Conservation (phyloP, 73 alveolate genomes). For the Paramecium sexaurelia region DNA sequence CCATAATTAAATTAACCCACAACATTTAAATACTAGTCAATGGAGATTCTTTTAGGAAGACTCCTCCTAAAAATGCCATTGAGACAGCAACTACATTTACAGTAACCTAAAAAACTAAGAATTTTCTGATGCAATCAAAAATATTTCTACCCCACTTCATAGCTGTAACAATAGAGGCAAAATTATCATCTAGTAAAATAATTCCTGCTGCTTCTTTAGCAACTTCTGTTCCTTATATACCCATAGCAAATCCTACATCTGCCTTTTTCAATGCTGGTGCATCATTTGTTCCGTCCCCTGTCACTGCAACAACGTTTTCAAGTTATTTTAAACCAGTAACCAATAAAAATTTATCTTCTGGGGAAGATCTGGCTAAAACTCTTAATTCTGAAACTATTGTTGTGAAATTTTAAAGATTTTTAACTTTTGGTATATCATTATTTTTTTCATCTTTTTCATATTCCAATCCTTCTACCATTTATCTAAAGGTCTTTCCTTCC, state of each 20-base stretch:
- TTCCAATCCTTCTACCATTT: slow-evolving; percentile 73
- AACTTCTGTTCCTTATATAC: slow-evolving; percentile 96
- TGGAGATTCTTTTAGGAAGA: slow-evolving; percentile 85
- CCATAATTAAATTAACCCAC: slow-evolving; percentile 95
- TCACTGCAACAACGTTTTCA: slow-evolving; percentile 93
- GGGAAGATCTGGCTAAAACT: slow-evolving; percentile 95
- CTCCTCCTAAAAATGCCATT: slow-evolving; percentile 89
- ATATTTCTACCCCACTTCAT: slow-evolving; percentile 92
- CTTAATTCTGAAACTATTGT: slow-evolving; percentile 85
- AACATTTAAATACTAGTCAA: slow-evolving; percentile 88
- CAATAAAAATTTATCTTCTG: slow-evolving; percentile 91
- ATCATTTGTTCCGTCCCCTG: slow-evolving; percentile 99
- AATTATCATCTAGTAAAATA: slow-evolving; percentile 88
- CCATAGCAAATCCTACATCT: slow-evolving; percentile 99
- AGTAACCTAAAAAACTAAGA: slow-evolving; percentile 90
- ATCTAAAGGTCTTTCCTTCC: slow-evolving; percentile 88
- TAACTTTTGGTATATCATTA: slow-evolving; percentile 72
- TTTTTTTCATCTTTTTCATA: slow-evolving; percentile 77
- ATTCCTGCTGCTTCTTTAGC: slow-evolving; percentile 98
- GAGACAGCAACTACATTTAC: slow-evolving; percentile 89
- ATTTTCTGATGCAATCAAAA: slow-evolving; percentile 91
- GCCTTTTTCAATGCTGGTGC: slow-evolving; percentile 97
- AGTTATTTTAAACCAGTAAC: slow-evolving; percentile 90
- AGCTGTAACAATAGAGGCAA: slow-evolving; percentile 87
- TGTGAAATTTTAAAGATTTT: slow-evolving; percentile 77